A percentile compares a stretch with the other conserved stretches of the same genome.
Evolutionary conservation across 1,139 yeast species (phyloP).

Genomic region (Pichia sp.): DNA sequence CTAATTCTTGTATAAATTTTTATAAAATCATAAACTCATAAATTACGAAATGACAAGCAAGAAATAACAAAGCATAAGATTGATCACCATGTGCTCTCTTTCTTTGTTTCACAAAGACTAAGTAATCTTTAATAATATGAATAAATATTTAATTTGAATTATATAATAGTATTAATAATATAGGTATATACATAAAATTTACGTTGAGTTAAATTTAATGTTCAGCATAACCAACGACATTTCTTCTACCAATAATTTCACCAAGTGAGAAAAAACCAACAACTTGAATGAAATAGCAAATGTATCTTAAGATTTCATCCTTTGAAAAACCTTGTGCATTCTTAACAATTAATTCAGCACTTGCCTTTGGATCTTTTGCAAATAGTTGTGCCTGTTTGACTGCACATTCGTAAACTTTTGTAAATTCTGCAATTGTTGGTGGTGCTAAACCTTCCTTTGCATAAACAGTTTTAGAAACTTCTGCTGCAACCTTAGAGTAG

Average conservation of each 20-base stretch:
- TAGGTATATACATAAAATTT: not conserved
- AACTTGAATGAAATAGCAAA: conserved; percentile 74
- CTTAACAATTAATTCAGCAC: conserved; percentile 28
- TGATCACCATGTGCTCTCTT: not conserved
- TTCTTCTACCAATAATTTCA: conserved; percentile 95
- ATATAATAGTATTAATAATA: not conserved
- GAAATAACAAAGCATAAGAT: not conserved
- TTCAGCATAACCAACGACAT: conserved; percentile 71
- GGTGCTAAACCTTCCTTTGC: conserved; percentile 90
- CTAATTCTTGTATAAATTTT: not conserved
- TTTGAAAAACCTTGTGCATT: conserved; percentile 45
- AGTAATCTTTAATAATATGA: not conserved
- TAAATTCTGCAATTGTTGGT: conserved; percentile 73
- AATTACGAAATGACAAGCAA: not conserved
- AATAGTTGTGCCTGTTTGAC: conserved; percentile 36
- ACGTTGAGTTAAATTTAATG: conserved; percentile 32
- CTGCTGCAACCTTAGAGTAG: conserved; percentile 88
- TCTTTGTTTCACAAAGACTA: not conserved
- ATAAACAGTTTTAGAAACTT: conserved; percentile 85
- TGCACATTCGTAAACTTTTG: conserved; percentile 60
- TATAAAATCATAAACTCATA: not conserved
- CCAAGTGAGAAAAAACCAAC: conserved; percentile 92
- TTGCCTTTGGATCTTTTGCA: conserved; percentile 42
- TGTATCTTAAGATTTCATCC: conserved; percentile 58
- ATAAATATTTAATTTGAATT: not conserved